Conservation (phyloP, 306 rosid species). For the Canavalia gladiata region DNA sequence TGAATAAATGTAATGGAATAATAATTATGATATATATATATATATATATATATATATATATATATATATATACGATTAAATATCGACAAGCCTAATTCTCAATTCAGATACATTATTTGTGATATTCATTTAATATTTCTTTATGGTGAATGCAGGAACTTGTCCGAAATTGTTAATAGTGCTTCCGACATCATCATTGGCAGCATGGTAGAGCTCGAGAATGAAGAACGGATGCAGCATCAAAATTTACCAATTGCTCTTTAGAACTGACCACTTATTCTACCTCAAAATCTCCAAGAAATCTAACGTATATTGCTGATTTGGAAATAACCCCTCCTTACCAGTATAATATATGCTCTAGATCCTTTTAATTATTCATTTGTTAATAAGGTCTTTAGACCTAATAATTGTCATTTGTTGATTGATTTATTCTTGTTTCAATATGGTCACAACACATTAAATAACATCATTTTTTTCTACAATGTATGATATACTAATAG, state of each 20-base stretch:
- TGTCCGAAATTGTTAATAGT: constrained; percentile 68
- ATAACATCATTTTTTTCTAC: background rate
- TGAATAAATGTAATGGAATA: too few relatives aligned
- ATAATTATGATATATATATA: too few relatives aligned
- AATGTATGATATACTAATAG: background rate
- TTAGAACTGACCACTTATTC: constrained; percentile 1
- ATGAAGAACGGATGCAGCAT: constrained; percentile 51
- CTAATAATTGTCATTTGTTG: constrained; percentile 7
- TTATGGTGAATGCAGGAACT: constrained; percentile 59
- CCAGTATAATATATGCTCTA: background rate
- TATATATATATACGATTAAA: too few relatives aligned
- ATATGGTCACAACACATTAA: background rate
- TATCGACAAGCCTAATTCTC: too few relatives aligned
- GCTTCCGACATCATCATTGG: constrained; percentile 69
- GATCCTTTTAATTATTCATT: background rate
- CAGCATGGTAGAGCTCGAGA: constrained; percentile 72
- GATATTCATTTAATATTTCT: background rate
- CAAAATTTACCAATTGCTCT: constrained; percentile 50
- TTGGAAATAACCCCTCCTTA: background rate
- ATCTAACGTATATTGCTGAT: constrained; percentile 16
- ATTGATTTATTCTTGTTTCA: constrained; percentile 1
- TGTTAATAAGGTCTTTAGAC: constrained; percentile 3
- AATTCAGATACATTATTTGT: too few relatives aligned
- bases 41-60: too few relatives aligned
- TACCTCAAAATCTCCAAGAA: background rate